Evolutionary conservation across 1,284 basidiomycete genomes (phyloP).

Genomic region (Serendipita sp.): DNA sequence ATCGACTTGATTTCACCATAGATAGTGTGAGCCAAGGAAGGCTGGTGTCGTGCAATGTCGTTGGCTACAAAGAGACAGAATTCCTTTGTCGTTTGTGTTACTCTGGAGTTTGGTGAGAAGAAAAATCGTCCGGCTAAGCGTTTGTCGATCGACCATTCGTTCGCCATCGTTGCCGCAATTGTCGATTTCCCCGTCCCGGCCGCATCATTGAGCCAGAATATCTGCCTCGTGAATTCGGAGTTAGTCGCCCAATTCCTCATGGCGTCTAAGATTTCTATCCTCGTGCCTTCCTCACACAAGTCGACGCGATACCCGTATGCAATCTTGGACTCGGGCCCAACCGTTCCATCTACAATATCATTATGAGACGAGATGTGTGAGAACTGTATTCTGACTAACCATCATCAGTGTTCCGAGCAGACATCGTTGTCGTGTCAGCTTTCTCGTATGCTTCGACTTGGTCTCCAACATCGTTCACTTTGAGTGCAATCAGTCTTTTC

Average conservation of each 20-base stretch:
- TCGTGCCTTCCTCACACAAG: too few relatives aligned
- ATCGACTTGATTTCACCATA: conserved; percentile 12
- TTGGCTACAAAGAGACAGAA: background rate
- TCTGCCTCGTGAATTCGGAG: background rate
- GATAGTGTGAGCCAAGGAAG: conserved; percentile 17
- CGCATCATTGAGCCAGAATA: background rate
- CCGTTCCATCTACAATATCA: too few relatives aligned
- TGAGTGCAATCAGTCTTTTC: too few relatives aligned
- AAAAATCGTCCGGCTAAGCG: background rate
- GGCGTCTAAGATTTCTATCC: too few relatives aligned
- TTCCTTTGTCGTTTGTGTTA: background rate
- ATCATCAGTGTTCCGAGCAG: too few relatives aligned
- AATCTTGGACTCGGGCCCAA: background rate
- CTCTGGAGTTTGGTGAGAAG: background rate
- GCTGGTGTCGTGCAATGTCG: conserved; percentile 12
- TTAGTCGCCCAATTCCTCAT: too few relatives aligned
- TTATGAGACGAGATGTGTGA: too few relatives aligned
- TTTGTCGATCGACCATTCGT: background rate
- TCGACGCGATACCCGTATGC: too few relatives aligned
- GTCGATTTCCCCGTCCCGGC: conserved; percentile 17
- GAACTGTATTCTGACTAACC: too few relatives aligned
- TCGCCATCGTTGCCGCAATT: background rate
- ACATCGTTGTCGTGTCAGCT: too few relatives aligned
- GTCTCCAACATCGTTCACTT: too few relatives aligned
- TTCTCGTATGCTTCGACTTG: too few relatives aligned